Base-by-base conservation (phyloP, 768 basidiomycete species). In the Collybia nuda region DNA sequence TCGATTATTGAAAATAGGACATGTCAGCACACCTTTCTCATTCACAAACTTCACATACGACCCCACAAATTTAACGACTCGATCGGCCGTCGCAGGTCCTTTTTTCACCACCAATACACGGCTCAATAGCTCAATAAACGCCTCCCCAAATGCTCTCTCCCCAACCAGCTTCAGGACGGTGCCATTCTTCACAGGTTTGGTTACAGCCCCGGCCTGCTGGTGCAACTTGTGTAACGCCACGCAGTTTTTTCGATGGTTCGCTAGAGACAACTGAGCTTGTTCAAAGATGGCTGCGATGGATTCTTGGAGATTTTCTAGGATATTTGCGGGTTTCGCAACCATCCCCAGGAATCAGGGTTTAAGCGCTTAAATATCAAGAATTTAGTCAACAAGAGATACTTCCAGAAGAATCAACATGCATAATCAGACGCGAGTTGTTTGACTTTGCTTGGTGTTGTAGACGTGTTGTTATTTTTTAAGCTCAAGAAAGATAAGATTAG, bases 231-330 rank as follows among this genome's bases (percentile, higher is more conserved):
- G 81, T 1, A 98, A 78, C 0, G 86, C 85, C 39, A 94, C 87
- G 47, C 87, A 80, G 67, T 97, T 97, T 76, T 98, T 98, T 59
- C 90, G 88, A 69, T 98, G 96, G 65, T 92, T 93, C 3, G 93
- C 90, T 19, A 84, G 63, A 0, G 89, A 86, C 17, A 67, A 67
- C 62, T 97, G 94, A 0, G 80, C 86, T 67, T 97, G 92, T 40
- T 88, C 85, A 50, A 96, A 95, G 17, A 78, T 70, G 11, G 58
- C 57, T 1, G 73, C 66, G 15, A 79, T 53, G 6, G 63, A 62
- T 32, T 70, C 72, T 37, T 66, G 59, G 0, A 79, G 54, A 6
- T 60, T 60, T 2, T 71, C 68, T 2, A 72, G 63, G 17, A 62
- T 40, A 36, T 53, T 51, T 35, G 57, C 52, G 12, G 56, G 49